Base-by-base conservation (phyloP, 108 stramenopile genomes). In the Nannochloropsis gaditana region DNA sequence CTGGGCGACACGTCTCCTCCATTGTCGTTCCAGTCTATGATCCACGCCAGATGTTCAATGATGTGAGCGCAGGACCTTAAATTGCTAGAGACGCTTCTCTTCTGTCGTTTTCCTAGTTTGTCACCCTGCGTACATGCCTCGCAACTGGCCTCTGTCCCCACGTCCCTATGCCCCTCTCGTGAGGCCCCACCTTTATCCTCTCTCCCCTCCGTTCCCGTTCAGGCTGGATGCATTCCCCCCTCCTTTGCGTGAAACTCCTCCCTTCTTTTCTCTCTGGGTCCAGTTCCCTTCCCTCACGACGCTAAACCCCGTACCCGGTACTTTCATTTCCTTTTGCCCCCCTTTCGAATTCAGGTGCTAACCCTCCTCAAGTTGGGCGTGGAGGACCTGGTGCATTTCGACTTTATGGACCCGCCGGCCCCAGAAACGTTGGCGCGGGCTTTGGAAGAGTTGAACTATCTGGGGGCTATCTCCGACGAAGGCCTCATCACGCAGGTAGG, bases 371-470 rank as follows among this genome's bases (percentile, higher is more conserved):
- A 99, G 88, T 89, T 99, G 5, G 97, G 96, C 19, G 98, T 99
- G 85, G 95, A 98, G 79, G 97, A 99, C 86, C 91, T 99, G 80
- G 98, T 99, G 1, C 97, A 98, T 87, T 99, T 99, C 85, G 98
- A 99, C 90, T 99, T 98, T 86, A 96, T 99, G 96, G 99, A 99
- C 88, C 99, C 99, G 81, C 99, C 99, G 9, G 98, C 99, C 3
- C 97, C 98, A 5, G 98, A 99, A 86, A 99, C 99, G 15, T 85
- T 99, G n/a, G 98, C 98, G 98, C 86, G 99, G 80, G 98, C 98
- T 9, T 87, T 99, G 86, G 99, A 99, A 88, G 92, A 95, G 43
- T 89, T 99, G 85, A 97, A 99, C 88, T 99, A 99, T 87, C 90
- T 98, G 6, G 99, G 99, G 17, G 98, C 97, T 9, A 87, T 99